phyloP scores from a whole-genome alignment of 2,329 filamentous ascomycete genomes.

The Corynespora cassiicola region DNA sequence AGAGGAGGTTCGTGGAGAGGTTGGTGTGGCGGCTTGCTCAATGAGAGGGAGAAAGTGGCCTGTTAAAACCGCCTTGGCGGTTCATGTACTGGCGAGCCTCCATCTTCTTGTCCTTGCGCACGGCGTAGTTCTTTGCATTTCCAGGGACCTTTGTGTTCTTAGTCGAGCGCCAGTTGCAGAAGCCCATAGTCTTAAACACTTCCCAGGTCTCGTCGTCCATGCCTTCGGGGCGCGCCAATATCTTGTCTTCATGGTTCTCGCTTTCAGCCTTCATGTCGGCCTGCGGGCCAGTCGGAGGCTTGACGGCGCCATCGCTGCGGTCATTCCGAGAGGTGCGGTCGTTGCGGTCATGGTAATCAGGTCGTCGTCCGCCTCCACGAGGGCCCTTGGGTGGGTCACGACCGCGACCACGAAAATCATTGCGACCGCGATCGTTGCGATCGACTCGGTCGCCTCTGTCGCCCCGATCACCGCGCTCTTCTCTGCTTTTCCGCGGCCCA shows the following conservation, averaged over 20 bases:
- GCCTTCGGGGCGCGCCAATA: conserved; percentile 39
- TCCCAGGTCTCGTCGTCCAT: conserved; percentile 71
- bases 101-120: conserved; percentile 91
- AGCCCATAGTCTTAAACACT: conserved; percentile 90
- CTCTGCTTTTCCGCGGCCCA: no score
- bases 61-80: conserved; percentile 79
- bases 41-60: conserved; percentile 69
- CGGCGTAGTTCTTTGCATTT: conserved; percentile 78
- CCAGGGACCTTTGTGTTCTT: conserved; percentile 89
- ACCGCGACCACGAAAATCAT: conserved; percentile 9
- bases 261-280: conserved; percentile 17
- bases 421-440: conserved; percentile 10
- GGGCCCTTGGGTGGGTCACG: conserved; percentile 33
- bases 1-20: no score
- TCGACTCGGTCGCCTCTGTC: conserved; percentile 17
- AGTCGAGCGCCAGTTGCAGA: conserved; percentile 82
- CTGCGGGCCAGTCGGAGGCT: conserved; percentile 18
- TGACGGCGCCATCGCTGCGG: conserved; percentile 11
- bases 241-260: no score
- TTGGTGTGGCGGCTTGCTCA: no score
- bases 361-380: no score
- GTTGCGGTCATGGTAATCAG: conserved; percentile 8
- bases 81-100: conserved; percentile 99
- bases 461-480: conserved; percentile 11
- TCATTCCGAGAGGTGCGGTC: conserved; percentile 16